Base-by-base conservation (phyloP, 1,139 yeast species). In the Diutina scorzettiae region DNA sequence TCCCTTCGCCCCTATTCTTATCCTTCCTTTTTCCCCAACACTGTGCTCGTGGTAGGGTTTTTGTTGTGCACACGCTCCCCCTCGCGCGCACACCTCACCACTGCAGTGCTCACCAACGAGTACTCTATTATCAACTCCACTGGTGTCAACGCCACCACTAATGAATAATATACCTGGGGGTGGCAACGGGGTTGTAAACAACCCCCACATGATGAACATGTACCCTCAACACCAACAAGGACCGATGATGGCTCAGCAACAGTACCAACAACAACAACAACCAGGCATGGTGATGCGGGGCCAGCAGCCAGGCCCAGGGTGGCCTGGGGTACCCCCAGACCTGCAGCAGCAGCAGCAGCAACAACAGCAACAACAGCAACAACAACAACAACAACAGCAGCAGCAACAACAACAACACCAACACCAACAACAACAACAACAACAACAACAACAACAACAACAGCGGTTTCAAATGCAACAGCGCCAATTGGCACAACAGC, bases 281-380 rank as follows among this genome's bases (percentile, higher is more conserved):
- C 41, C 16, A 14, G 44, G 25, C 40, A 32, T 41, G 42, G 21
- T 23, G 37, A 41, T 25, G 20, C 42, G 27, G 31, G 42, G 29
- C 25, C 42, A 23, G n/a, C 43, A 43, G 29, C 43, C 41, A 16
- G 24, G 25, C 32, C 36, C 27, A 21, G 17, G 24, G 41, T 34
- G 19, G 29, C 42, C 14, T 27, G 62, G 56, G 30, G 58, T 64
- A 1, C 66, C 64, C 1, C 64, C 56, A 18, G 24, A 11, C 23
- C 29, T 17, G 28, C 43, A 41, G 27, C 37, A 6, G 24, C 43
- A 23, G 30, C 31, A 12, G 16, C 34, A 23, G 28, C 44, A 24
- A n/a, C n/a, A n/a, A n/a, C n/a, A n/a, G n/a, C n/a, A n/a, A n/a
- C n/a, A n/a, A 4, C 31, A 28, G 16, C 41, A 27, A n/a, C 34